Evolutionary conservation across 139 green algal genomes (phyloP).

Genomic region (Desmodesmus armatus): DNA sequence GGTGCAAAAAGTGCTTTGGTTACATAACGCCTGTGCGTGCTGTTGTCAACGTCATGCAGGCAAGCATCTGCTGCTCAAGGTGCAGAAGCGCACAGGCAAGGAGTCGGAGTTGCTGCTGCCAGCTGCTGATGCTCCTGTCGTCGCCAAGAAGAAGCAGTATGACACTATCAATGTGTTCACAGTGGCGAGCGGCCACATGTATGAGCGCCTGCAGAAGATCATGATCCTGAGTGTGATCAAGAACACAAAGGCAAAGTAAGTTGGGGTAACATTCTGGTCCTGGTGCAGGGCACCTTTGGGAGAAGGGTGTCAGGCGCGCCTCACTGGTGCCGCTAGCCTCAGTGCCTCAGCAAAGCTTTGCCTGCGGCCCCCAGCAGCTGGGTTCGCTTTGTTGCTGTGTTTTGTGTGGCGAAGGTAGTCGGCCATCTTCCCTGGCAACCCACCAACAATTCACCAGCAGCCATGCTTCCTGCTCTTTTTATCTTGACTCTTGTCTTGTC

Average conservation of each 20-base stretch:
- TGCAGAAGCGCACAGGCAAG: constrained; percentile 81
- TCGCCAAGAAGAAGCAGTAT: background rate
- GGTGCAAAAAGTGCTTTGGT: no score
- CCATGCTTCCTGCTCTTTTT: no score
- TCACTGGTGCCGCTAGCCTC: background rate
- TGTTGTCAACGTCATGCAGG: no score
- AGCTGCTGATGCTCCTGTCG: constrained; percentile 35
- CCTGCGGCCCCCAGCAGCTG: no score
- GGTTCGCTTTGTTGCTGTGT: no score
- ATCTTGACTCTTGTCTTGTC: no score
- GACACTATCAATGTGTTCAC: constrained; percentile 96
- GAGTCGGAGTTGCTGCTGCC: constrained; percentile 85
- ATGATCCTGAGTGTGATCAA: constrained; percentile 96
- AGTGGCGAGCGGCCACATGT: constrained; percentile 97
- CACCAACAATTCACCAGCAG: no score
- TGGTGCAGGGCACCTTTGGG: background rate
- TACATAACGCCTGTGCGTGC: no score
- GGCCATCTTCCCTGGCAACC: no score
- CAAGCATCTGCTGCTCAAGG: constrained; percentile 79
- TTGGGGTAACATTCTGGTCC: background rate
- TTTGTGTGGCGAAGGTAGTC: no score
- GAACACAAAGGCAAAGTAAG: constrained; percentile 80
- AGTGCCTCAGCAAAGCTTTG: no score
- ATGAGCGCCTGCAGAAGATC: constrained; percentile 99
- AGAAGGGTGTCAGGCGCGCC: background rate